phyloP scores from a whole-genome alignment of 495 filamentous ascomycete species.

The Penicillium soppii region DNA sequence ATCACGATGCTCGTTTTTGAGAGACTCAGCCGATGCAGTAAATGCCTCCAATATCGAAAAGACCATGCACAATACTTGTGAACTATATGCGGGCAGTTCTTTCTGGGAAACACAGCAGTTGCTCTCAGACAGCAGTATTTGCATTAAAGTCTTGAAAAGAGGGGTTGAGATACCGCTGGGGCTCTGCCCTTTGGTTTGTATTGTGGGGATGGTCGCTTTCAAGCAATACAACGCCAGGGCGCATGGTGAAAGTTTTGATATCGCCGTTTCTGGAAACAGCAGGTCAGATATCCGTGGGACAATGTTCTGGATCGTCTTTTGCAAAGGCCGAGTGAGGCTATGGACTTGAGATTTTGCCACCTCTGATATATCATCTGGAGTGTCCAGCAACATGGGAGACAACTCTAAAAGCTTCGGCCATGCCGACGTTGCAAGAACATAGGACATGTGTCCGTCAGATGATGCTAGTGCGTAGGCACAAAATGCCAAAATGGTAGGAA shows the following conservation, averaged over 20 bases:
- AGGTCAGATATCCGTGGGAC: conserved; percentile 19
- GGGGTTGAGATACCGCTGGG: conserved; percentile 21
- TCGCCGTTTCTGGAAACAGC: conserved; percentile 18
- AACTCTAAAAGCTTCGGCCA: conserved; percentile 37
- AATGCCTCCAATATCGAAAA: conserved; percentile 68
- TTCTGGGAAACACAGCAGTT: not conserved
- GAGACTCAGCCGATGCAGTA: conserved; percentile 28
- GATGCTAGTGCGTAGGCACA: conserved; percentile 34
- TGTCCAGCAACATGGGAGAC: conserved; percentile 22
- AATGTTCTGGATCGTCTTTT: conserved; percentile 29
- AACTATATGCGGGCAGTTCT: conserved; percentile 3
- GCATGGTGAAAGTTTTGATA: conserved; percentile 30
- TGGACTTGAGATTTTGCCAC: conserved; percentile 14
- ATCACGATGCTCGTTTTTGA: conserved; percentile 21
- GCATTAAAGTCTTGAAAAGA: conserved; percentile 27
- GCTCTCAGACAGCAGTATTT: conserved; percentile 22
- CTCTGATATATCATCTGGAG: conserved; percentile 27
- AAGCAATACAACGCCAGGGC: conserved; percentile 33
- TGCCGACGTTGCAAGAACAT: conserved; percentile 23
- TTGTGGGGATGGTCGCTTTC: conserved; percentile 18
- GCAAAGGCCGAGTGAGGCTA: conserved; percentile 30
- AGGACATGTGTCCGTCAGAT: conserved; percentile 23
- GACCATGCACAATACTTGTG: conserved; percentile 29
- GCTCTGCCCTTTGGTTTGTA: conserved; percentile 30
- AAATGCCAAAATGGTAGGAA: conserved; percentile 30